A percentile compares a stretch with the other conserved stretches of the same genome.
Evolutionary conservation across 75 land plant species (phyloP).

Genomic region (Sequoiadendron giganteum): DNA sequence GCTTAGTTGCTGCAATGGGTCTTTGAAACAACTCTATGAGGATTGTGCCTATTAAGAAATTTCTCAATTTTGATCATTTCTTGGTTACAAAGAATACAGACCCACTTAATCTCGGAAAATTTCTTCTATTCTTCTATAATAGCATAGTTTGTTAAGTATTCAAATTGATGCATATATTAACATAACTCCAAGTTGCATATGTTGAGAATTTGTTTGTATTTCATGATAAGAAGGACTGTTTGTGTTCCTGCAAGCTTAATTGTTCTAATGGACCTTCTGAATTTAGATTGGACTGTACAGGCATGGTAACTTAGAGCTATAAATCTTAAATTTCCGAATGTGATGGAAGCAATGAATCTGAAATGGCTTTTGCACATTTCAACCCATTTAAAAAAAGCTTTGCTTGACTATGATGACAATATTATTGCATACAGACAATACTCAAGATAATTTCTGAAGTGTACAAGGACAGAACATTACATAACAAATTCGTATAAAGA

Average conservation of each 20-base stretch:
- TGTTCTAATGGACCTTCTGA: neutral
- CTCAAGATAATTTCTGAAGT: neutral
- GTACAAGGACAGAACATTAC: neutral
- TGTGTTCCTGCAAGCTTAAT: neutral
- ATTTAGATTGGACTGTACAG: neutral
- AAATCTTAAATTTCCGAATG: neutral
- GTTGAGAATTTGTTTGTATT: neutral
- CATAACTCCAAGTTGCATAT: neutral
- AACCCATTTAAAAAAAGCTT: neutral
- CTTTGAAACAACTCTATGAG: too few species aligned
- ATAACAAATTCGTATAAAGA: neutral
- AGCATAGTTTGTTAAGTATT: neutral
- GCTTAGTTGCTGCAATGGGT: too few species aligned
- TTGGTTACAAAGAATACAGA: too few species aligned
- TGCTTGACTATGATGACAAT: neutral
- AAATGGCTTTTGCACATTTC: neutral
- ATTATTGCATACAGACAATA: neutral
- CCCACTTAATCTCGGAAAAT: too few species aligned
- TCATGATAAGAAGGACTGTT: neutral
- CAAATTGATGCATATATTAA: neutral
- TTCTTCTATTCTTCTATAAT: too few species aligned
- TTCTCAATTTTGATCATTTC: too few species aligned
- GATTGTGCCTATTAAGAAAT: too few species aligned
- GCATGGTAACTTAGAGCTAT: neutral
- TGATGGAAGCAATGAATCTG: neutral